Evolutionary conservation across 805 yeast genomes (phyloP).

Genomic region (Myxozyma geophila): DNA sequence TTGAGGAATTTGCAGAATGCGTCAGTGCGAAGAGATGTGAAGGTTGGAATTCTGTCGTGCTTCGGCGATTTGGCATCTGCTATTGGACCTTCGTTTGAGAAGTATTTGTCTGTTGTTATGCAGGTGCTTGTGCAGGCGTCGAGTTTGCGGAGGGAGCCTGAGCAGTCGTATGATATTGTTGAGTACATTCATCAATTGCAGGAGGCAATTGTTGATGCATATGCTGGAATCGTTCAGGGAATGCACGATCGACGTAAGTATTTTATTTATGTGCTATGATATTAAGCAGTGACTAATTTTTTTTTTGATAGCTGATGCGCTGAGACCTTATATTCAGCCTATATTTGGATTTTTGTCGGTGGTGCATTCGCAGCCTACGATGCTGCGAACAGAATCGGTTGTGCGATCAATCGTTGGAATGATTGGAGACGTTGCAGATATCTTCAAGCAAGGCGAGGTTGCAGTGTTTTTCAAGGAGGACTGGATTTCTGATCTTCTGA

Average conservation of each 20-base stretch:
- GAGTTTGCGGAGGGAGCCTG: constrained; percentile 45
- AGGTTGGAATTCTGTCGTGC: constrained; percentile 86
- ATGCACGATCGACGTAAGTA: constrained; percentile 57
- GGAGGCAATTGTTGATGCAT: constrained; percentile 92
- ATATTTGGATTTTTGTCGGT: constrained; percentile 71
- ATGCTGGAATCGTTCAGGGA: constrained; percentile 95
- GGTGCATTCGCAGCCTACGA: constrained; percentile 62
- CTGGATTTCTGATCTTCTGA: constrained; percentile 81
- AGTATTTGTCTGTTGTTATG: constrained; percentile 80
- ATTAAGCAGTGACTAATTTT: background rate
- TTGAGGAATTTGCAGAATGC: constrained; percentile 65
- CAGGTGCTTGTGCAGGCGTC: constrained; percentile 56
- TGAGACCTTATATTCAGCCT: constrained; percentile 67
- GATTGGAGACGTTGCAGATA: constrained; percentile 88
- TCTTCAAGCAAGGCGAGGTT: constrained; percentile 79
- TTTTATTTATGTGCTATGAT: background rate
- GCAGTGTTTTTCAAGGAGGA: constrained; percentile 66
- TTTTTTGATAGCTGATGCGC: constrained; percentile 51
- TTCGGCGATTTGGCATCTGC: constrained; percentile 95
- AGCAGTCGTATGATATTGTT: constrained; percentile 69
- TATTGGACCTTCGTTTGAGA: constrained; percentile 75
- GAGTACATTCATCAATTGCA: constrained; percentile 74
- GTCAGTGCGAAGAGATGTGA: constrained; percentile 71
- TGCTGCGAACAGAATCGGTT: constrained; percentile 68
- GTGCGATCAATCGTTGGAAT: constrained; percentile 86